Conservation (phyloP, 495 filamentous ascomycete species). For the Penicillium longicatenatum region DNA sequence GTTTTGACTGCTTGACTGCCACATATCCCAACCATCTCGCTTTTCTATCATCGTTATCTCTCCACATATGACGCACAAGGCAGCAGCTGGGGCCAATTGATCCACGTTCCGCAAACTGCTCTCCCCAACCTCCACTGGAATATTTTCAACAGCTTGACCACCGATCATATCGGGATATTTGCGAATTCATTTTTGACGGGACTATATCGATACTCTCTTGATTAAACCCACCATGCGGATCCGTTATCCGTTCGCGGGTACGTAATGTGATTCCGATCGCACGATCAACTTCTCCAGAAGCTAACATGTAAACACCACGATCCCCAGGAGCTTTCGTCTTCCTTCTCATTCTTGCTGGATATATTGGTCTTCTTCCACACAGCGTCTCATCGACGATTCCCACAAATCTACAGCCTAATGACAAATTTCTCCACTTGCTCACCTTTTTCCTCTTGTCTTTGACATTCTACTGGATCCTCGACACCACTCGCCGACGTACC, state of each 20-base stretch:
- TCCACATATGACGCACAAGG: slow-evolving; percentile 37
- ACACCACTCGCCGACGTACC: slow-evolving; percentile 80
- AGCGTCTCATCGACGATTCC: slow-evolving; percentile 61
- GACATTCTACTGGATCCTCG: slow-evolving; percentile 95
- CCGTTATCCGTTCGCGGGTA: slow-evolving; percentile 73
- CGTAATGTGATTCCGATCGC: slow-evolving; percentile 19
- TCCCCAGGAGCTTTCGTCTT: slow-evolving; percentile 67
- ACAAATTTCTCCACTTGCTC: slow-evolving; percentile 86
- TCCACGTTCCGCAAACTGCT: slow-evolving; percentile 16
- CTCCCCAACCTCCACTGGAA: slow-evolving; percentile 2
- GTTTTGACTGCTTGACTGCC: neutral
- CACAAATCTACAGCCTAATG: slow-evolving; percentile 71
- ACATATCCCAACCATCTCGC: neutral
- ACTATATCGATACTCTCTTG: neutral
- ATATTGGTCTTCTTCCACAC: slow-evolving; percentile 70
- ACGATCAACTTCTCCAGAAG: slow-evolving; percentile 7
- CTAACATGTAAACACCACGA: slow-evolving; percentile 12
- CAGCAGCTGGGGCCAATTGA: slow-evolving; percentile 23
- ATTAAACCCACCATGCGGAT: slow-evolving; percentile 59
- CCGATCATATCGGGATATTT: neutral
- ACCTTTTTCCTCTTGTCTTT: slow-evolving; percentile 89
- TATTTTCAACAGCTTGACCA: neutral
- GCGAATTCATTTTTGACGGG: neutral
- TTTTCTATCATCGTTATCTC: neutral
- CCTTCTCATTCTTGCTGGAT: slow-evolving; percentile 73